Evolutionary conservation across 495 filamentous ascomycete genomes (phyloP), one percentile per base, ranked within the genome.

Genomic region (Aspergillus biplanus): DNA sequence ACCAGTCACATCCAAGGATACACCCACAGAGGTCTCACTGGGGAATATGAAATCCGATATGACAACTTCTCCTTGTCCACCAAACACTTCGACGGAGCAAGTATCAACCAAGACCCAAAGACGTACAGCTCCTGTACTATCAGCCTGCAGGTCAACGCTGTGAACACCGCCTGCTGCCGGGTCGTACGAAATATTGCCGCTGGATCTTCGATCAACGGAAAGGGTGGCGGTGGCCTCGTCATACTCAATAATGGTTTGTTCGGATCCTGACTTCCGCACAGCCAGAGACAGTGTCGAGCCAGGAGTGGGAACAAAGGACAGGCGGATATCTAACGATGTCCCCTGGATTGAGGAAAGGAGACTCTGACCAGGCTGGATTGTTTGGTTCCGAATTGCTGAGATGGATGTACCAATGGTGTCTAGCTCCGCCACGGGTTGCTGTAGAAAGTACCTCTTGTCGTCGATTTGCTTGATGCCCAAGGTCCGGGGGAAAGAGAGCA

Each of bases 51-150:
- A 16, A 33, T 63, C 46, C 0, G 54, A 58, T 52, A 63, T 63
- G 0, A 58, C 61, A 7, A 47, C 61, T 42, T 63, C 46, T 6
- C 54, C 61, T 27, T 53, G 31, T 6, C 61, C 61, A 3, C 61
- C 61, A 53, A 63, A 63, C 12, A 63, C 61, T 21, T 63, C 54
- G 12, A 63, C 46, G 9, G 61, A 63, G 9, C 61, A 63, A 18
- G 48, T 58, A 33, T 63, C 61, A 8, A 63, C 54, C 44, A 58
- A n/a, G 1, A 47, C 47, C 15, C 61, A n/a, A 16, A 63, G 33
- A 7, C 32, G 54, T 7, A 63, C 54, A n/a, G 46, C 15, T 12
- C 47, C 61, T 5, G 54, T 27, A 3, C 6, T 33, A 44, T 53
- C 61, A 0, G 37, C 4, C 32, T 53, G 46, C 46, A 58, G 12